Percentiles rank a stretch among this genome's conserved stretches.
Conservation (phyloP, 441 rosid genomes). For the Jatropha multifida region DNA sequence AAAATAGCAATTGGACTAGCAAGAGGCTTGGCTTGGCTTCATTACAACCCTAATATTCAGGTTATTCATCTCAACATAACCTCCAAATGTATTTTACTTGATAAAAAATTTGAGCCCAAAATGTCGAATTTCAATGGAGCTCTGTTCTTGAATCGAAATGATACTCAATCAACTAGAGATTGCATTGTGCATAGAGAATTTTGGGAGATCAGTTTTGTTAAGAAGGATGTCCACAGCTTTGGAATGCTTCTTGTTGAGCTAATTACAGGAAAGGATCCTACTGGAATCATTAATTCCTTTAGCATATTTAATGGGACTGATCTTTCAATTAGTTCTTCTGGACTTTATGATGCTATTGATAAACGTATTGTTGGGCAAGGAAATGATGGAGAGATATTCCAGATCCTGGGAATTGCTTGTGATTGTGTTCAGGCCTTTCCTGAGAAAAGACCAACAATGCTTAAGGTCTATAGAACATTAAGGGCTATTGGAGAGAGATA, state of each 20-base stretch:
- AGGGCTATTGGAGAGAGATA: neutral
- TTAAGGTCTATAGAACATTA: slow-evolving; percentile 1
- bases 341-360: slow-evolving; percentile 19
- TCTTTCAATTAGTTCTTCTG: neutral
- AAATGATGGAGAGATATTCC: slow-evolving; percentile 15
- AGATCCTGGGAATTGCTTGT: slow-evolving; percentile 17
- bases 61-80: slow-evolving; percentile 32
- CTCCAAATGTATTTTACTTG: slow-evolving; percentile 35
- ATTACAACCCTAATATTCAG: slow-evolving; percentile 30
- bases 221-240: slow-evolving; percentile 27
- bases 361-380: slow-evolving; percentile 19
- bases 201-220: slow-evolving; percentile 17
- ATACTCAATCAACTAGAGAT: neutral
- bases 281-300: neutral
- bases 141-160: slow-evolving; percentile 20
- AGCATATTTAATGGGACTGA: neutral
- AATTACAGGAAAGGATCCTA: slow-evolving; percentile 15
- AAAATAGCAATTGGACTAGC: slow-evolving; percentile 37
- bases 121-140: slow-evolving; percentile 26
- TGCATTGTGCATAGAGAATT: slow-evolving; percentile 9
- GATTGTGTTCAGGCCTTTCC: slow-evolving; percentile 9
- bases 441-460: slow-evolving; percentile 15
- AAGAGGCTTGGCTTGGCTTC: slow-evolving; percentile 45
- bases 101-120: slow-evolving; percentile 33
- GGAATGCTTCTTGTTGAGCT: slow-evolving; percentile 27